Conservation (phyloP, 2,329 filamentous ascomycete species). For the Colletotrichum euphorbiae region DNA sequence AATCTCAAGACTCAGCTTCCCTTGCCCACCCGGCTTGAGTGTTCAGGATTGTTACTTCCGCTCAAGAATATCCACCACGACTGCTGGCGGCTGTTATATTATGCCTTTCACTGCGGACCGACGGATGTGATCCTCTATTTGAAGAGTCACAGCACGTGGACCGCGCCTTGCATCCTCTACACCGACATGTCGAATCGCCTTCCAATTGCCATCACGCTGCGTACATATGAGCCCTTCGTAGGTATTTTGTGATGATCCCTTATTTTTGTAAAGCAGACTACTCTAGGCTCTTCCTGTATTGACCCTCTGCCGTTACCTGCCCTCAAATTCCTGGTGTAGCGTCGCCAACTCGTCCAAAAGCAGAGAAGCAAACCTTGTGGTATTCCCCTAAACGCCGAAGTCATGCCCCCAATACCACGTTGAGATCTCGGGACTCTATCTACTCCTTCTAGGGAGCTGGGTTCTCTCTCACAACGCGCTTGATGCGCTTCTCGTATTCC, state of each 20-base stretch:
- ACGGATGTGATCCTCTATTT: background rate
- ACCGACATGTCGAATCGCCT: background rate
- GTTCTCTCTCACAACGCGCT: conserved; percentile 89
- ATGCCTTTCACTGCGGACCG: conserved; percentile 10
- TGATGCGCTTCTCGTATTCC: conserved; percentile 91
- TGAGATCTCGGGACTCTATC: conserved; percentile 26
- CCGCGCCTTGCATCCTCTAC: background rate
- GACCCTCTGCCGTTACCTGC: background rate
- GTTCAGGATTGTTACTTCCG: conserved; percentile 20
- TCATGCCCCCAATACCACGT: conserved; percentile 21
- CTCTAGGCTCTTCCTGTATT: conserved; percentile 7
- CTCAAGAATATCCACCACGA: conserved; percentile 11
- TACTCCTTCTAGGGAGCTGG: conserved; percentile 71
- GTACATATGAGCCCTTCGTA: background rate
- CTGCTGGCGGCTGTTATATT: conserved; percentile 22
- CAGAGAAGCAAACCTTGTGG: conserved; percentile 39
- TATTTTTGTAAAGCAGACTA: conserved; percentile 10
- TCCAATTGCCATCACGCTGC: background rate
- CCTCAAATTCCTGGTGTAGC: conserved; percentile 10
- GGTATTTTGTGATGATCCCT: background rate
- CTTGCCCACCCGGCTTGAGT: background rate
- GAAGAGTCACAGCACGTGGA: conserved; percentile 9
- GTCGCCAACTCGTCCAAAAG: conserved; percentile 29
- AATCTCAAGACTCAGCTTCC: conserved; percentile 9
- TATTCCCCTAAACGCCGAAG: conserved; percentile 38